A percentile compares a stretch with the other conserved stretches of the same genome.
phyloP scores from a whole-genome alignment of 352 stramenopile genomes.

The Thraustochytrium aureum region DNA sequence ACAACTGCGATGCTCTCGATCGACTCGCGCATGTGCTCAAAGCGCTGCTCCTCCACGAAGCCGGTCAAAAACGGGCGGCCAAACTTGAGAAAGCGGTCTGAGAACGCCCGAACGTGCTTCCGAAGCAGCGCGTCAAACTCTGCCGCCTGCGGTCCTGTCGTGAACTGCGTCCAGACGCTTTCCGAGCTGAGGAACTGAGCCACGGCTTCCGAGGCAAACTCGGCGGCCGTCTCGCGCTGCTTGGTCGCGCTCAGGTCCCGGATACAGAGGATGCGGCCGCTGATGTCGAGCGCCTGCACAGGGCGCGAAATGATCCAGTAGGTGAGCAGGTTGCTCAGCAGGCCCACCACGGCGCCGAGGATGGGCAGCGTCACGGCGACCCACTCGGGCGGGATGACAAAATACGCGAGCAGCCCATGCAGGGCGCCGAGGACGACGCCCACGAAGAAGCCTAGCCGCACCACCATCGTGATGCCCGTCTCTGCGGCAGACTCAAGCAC shows the following conservation, averaged over 20 bases:
- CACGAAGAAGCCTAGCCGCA: constrained; percentile 82
- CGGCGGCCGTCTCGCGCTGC: constrained; percentile 69
- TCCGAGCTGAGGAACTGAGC: not conserved
- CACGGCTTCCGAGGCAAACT: not conserved
- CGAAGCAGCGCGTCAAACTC: constrained; percentile 25
- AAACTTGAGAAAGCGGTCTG: constrained; percentile 2
- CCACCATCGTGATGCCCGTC: constrained; percentile 83
- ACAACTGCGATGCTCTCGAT: not conserved
- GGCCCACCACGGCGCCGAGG: constrained; percentile 81
- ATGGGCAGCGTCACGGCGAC: constrained; percentile 67
- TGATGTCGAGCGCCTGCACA: constrained; percentile 74
- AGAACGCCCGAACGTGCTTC: not conserved
- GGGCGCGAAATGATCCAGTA: constrained; percentile 90
- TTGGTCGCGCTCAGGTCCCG: constrained; percentile 76
- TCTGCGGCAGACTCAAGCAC: constrained; percentile 86
- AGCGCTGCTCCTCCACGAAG: constrained; percentile 6
- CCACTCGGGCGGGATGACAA: constrained; percentile 31
- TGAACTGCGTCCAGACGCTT: constrained; percentile 10
- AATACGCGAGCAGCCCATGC: constrained; percentile 56
- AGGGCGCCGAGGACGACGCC: constrained; percentile 67
- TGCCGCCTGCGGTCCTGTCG: not conserved
- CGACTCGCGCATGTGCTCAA: not conserved
- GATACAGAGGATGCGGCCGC: constrained; percentile 66
- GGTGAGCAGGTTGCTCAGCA: constrained; percentile 83
- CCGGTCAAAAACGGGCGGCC: not conserved